A percentile compares a stretch with the other conserved stretches of the same genome.
Evolutionary conservation across 1,139 yeast genomes (phyloP).

Genomic region (Yamadazyma jaroonii): DNA sequence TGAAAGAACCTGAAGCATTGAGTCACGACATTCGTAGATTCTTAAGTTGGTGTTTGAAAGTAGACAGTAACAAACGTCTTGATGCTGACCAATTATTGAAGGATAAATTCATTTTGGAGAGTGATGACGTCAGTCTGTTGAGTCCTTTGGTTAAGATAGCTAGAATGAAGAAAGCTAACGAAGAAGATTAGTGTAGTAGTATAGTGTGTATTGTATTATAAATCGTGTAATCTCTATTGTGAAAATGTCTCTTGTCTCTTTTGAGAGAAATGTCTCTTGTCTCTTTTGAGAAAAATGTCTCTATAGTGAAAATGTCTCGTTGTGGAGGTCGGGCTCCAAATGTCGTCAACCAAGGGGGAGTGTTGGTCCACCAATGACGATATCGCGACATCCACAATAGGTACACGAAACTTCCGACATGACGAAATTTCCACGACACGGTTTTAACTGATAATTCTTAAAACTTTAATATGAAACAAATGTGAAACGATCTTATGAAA

Average conservation of each 20-base stretch:
- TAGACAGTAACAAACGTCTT: conserved; percentile 81
- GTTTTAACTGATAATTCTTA: too few species aligned
- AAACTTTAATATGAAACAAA: too few species aligned
- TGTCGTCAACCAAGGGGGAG: too few species aligned
- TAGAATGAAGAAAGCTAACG: conserved; percentile 63
- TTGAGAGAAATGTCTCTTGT: too few species aligned
- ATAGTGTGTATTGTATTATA: not conserved
- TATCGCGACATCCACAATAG: too few species aligned
- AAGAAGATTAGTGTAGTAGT: conserved; percentile 8
- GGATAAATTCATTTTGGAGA: conserved; percentile 69
- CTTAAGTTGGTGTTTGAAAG: conserved; percentile 77
- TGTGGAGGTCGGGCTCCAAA: too few species aligned
- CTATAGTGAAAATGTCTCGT: too few species aligned
- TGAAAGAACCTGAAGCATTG: conserved; percentile 84
- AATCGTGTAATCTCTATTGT: not conserved
- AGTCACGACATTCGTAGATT: conserved; percentile 66
- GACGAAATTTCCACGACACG: too few species aligned
- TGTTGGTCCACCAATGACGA: too few species aligned
- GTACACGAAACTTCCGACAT: too few species aligned
- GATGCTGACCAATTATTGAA: conserved; percentile 71
- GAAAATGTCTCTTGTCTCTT: not conserved
- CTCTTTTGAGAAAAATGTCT: too few species aligned
- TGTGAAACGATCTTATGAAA: too few species aligned
- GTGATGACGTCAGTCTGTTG: conserved; percentile 71
- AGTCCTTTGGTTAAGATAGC: conserved; percentile 91